A percentile compares a stretch with the other conserved stretches of the same genome.
Conservation (phyloP, 2,329 filamentous ascomycete species). For the Macrophomina pseudophaseolina region DNA sequence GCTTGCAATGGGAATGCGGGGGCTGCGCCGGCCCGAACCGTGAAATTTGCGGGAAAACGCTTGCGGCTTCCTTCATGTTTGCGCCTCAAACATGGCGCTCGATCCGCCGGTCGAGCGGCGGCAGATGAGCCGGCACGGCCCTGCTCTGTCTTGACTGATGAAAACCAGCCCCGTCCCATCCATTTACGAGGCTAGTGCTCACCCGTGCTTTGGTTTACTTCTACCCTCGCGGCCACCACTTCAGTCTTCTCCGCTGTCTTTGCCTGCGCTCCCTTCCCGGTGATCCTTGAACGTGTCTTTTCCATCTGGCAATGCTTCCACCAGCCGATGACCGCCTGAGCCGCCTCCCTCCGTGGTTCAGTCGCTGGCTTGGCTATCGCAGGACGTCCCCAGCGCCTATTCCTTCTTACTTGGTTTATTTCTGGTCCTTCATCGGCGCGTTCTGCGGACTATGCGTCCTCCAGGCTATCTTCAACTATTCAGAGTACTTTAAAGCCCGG, state of each 20-base stretch:
- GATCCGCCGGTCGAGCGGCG: no score
- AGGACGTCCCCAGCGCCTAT: slow-evolving; percentile 30
- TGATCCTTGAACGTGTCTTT: background rate
- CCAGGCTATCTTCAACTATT: slow-evolving; percentile 46
- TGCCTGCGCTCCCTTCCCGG: background rate
- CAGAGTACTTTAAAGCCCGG: slow-evolving; percentile 44
- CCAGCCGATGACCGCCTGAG: slow-evolving; percentile 30
- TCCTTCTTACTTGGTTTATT: slow-evolving; percentile 41
- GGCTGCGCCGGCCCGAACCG: no score
- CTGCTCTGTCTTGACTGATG: no score
- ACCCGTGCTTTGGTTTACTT: no score
- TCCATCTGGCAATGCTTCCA: background rate
- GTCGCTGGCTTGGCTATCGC: slow-evolving; percentile 66
- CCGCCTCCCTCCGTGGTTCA: slow-evolving; percentile 66
- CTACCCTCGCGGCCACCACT: no score
- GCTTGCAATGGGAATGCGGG: no score
- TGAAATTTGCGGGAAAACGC: no score
- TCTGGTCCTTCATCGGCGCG: slow-evolving; percentile 51
- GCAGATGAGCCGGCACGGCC: no score
- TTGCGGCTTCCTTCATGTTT: no score
- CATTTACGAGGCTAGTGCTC: no score
- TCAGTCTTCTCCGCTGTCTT: background rate
- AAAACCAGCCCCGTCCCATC: no score
- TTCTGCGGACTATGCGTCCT: slow-evolving; percentile 50
- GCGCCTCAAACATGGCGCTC: no score